Percentiles rank a stretch among this genome's conserved stretches.
Conservation (phyloP, 164 flowering plant species). For the Berberis thunbergii region DNA sequence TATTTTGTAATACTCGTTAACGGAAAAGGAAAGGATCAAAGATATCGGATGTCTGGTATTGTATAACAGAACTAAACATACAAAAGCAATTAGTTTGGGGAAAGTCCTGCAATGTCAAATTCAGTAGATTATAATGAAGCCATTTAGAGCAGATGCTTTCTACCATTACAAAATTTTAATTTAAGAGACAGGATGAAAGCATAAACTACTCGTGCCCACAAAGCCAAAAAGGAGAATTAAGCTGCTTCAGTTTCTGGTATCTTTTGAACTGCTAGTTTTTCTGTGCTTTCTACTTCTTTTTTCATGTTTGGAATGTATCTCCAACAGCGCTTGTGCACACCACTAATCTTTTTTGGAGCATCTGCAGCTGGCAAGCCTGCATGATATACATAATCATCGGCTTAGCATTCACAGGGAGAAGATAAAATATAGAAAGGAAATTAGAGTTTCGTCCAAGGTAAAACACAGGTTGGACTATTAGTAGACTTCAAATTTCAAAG, state of each 20-base stretch:
- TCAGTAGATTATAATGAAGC: neutral
- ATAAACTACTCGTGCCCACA: neutral
- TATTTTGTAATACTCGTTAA: too few relatives aligned
- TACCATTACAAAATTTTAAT: too few relatives aligned
- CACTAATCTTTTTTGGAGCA: conserved; percentile 88
- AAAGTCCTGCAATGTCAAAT: too few relatives aligned
- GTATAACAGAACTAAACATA: too few relatives aligned
- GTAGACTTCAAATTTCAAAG: too few relatives aligned
- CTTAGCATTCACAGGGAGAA: neutral
- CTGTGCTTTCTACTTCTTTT: conserved; percentile 19
- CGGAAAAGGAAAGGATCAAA: too few relatives aligned
- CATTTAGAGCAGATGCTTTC: neutral
- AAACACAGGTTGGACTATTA: too few relatives aligned
- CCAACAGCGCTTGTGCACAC: conserved; percentile 97
- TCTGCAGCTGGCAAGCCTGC: conserved; percentile 62
- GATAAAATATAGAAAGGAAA: too few relatives aligned
- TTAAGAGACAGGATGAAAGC: neutral
- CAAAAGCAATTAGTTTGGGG: too few relatives aligned
- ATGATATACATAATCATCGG: conserved; percentile 1
- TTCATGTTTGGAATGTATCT: conserved; percentile 45
- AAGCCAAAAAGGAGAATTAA: conserved; percentile 20
- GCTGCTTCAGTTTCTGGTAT: conserved; percentile 37
- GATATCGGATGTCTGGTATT: too few relatives aligned
- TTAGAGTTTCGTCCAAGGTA: too few relatives aligned
- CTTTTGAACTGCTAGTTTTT: conserved; percentile 21